A percentile compares a stretch with the other conserved stretches of the same genome.
Conservation (phyloP, 2,329 filamentous ascomycete genomes). For the Aspergillus sp. region DNA sequence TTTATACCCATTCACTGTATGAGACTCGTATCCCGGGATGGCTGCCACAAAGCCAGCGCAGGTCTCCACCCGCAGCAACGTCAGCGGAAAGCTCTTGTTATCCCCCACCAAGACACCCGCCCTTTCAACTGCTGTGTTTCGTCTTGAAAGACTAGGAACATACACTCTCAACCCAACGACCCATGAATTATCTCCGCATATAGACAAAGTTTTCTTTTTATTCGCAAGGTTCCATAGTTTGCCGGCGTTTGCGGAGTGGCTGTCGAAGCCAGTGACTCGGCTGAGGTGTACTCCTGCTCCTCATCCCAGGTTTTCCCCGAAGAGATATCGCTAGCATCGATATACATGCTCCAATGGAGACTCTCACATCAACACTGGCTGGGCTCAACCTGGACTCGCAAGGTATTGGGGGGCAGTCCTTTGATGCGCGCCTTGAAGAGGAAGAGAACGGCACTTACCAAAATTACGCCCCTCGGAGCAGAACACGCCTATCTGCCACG, state of each 20-base stretch:
- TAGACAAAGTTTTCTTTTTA: not conserved
- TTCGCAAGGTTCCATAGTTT: not conserved
- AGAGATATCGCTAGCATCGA: not conserved
- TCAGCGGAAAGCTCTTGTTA: conserved; percentile 10
- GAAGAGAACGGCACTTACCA: conserved; percentile 30
- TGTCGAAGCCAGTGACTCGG: not conserved
- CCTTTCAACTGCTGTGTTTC: not conserved
- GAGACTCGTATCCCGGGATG: not conserved
- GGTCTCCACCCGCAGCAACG: conserved; percentile 7
- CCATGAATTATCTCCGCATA: not conserved
- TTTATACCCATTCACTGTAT: not conserved
- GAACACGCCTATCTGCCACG: conserved; percentile 50
- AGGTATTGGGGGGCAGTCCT: conserved; percentile 21
- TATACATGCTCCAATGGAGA: conserved; percentile 25
- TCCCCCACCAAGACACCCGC: not conserved
- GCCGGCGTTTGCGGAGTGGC: not conserved
- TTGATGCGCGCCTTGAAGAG: conserved; percentile 31
- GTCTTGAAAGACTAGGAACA: not conserved
- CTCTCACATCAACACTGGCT: conserved; percentile 27
- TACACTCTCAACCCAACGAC: not conserved
- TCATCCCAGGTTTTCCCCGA: not conserved
- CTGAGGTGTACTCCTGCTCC: not conserved
- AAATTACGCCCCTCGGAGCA: conserved; percentile 44
- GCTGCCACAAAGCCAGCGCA: not conserved
- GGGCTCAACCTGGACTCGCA: conserved; percentile 28